A percentile compares a stretch with the other conserved stretches of the same genome.
These are phyloP conservation scores for Apiospora malaysiana DNA, from an alignment of 2,329 filamentous ascomycete genomes.

Conservation along the genomic window DNA sequence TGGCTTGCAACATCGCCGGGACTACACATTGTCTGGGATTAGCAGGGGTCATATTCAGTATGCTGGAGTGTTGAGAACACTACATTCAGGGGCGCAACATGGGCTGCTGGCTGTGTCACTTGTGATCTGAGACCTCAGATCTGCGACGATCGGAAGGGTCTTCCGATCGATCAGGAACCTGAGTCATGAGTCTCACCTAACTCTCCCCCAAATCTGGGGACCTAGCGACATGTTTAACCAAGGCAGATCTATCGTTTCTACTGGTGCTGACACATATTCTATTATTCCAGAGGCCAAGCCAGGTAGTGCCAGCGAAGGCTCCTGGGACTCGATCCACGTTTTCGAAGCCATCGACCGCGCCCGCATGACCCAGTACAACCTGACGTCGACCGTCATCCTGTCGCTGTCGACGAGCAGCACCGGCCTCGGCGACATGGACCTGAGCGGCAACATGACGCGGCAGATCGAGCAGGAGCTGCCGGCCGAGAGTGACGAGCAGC, in stretches of 20 bases:
- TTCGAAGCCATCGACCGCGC: constrained; percentile 95
- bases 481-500: constrained; percentile 87
- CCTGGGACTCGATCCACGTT: constrained; percentile 99
- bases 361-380: constrained; percentile 93
- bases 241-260: background rate
- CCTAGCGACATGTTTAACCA: background rate
- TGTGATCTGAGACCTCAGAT: constrained; percentile 27
- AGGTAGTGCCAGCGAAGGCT: constrained; percentile 72
- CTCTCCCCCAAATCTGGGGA: background rate
- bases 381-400: constrained; percentile 95
- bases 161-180: constrained; percentile 16
- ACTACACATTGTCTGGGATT: background rate
- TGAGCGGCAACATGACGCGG: constrained; percentile 96
- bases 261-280: background rate
- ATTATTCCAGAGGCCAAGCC: constrained; percentile 64
- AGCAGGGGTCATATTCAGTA: background rate
- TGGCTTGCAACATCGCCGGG: background rate
- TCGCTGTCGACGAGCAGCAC: constrained; percentile 72
- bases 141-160: constrained; percentile 23
- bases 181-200: background rate
- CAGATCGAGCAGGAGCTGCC: constrained; percentile 92
- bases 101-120: background rate
- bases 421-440: constrained; percentile 82
- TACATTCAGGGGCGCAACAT: background rate
- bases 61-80: background rate